Percentiles rank a stretch among this genome's conserved stretches.
Conservation (phyloP, 768 basidiomycete genomes). For the Lyophyllum atratum region DNA sequence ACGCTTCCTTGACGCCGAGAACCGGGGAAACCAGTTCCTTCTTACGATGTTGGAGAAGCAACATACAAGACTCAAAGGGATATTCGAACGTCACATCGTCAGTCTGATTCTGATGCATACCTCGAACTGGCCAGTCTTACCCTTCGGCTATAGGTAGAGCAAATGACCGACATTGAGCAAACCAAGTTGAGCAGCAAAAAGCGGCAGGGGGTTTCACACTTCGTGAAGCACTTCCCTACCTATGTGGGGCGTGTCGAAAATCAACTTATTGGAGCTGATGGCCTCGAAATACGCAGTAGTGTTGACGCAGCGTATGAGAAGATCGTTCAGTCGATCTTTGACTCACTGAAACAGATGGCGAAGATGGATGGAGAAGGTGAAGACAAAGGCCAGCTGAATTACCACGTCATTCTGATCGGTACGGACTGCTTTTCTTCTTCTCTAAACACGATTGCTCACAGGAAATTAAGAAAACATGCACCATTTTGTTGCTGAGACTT, state of each 20-base stretch:
- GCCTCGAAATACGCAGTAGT: slow-evolving; percentile 70
- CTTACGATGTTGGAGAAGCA: slow-evolving; percentile 78
- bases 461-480: slow-evolving; percentile 87
- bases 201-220: slow-evolving; percentile 88
- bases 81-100: slow-evolving; percentile 78
- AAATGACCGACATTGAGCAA: slow-evolving; percentile 85
- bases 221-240: slow-evolving; percentile 89
- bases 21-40: slow-evolving; percentile 77
- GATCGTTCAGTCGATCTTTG: slow-evolving; percentile 90
- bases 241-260: slow-evolving; percentile 84
- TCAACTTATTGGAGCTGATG: slow-evolving; percentile 78
- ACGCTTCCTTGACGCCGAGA: slow-evolving; percentile 78
- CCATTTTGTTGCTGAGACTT: slow-evolving; percentile 83
- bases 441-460: background rate
- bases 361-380: slow-evolving; percentile 93
- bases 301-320: slow-evolving; percentile 87
- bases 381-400: slow-evolving; percentile 96
- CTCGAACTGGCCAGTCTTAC: background rate
- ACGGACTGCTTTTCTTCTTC: slow-evolving; percentile 26
- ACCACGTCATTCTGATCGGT: slow-evolving; percentile 95
- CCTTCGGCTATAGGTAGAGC: slow-evolving; percentile 69
- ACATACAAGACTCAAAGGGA: slow-evolving; percentile 70
- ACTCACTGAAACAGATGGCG: slow-evolving; percentile 91
- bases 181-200: slow-evolving; percentile 93
- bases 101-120: slow-evolving; percentile 20